These are phyloP conservation scores for Allium sativum DNA, from an alignment of 106 monocot species.

Conservation along the genomic window DNA sequence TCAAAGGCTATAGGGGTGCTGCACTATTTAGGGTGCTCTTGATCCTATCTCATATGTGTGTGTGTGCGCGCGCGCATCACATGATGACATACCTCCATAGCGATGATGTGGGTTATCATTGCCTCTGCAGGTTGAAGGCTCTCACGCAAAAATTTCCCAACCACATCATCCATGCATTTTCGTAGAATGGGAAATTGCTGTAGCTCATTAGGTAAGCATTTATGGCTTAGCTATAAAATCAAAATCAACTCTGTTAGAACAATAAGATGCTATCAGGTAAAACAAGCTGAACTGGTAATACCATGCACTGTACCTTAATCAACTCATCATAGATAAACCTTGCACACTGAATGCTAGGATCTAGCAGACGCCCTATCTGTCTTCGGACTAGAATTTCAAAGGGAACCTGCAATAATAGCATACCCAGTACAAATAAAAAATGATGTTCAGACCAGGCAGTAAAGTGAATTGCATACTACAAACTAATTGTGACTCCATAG, in stretches of 20 bases:
- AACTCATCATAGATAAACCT: slow-evolving; percentile 96
- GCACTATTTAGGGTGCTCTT: no score
- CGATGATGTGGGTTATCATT: slow-evolving; percentile 92
- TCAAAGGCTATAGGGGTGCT: no score
- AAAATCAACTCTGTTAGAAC: no score
- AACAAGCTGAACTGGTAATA: no score
- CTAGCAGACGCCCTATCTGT: slow-evolving; percentile 86
- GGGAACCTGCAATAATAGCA: slow-evolving; percentile 49
- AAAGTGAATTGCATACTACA: not conserved
- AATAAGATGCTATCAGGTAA: no score
- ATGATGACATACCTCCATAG: slow-evolving; percentile 75
- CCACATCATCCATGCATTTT: slow-evolving; percentile 90
- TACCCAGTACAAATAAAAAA: no score
- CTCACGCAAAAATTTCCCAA: slow-evolving; percentile 84
- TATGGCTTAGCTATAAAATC: slow-evolving; percentile 80
- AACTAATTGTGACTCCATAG: no score
- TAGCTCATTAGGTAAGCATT: slow-evolving; percentile 67
- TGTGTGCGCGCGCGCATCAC: no score
- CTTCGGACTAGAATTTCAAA: slow-evolving; percentile 97
- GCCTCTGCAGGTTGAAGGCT: slow-evolving; percentile 88
- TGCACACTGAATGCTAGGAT: slow-evolving; percentile 98
- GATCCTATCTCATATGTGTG: no score
- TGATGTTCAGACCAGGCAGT: not conserved
- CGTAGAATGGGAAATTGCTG: slow-evolving; percentile 86
- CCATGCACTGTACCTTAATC: slow-evolving; percentile 52